Percentiles rank a stretch among this genome's conserved stretches.
Evolutionary conservation across 2,329 filamentous ascomycete genomes (phyloP).

Genomic region (Cadophora sp.): DNA sequence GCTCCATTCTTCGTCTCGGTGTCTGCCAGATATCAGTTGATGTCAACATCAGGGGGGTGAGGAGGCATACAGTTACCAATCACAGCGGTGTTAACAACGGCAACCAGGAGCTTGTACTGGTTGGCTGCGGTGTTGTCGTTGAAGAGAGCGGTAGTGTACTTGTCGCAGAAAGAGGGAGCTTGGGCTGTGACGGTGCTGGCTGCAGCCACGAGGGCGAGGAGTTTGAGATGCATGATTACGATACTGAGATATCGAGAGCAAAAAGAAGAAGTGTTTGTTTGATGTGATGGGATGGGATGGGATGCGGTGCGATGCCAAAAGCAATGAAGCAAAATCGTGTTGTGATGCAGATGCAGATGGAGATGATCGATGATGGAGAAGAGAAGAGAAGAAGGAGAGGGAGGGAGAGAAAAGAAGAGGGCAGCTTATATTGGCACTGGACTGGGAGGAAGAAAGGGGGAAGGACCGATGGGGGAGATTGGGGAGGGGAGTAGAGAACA

Average conservation of each 20-base stretch:
- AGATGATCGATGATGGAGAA: not conserved
- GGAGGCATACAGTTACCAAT: conserved; percentile 62
- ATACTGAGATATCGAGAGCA: conserved; percentile 21
- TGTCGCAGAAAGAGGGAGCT: conserved; percentile 64
- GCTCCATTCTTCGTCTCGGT: conserved; percentile 60
- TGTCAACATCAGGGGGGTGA: not conserved
- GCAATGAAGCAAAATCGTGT: conserved; percentile 17
- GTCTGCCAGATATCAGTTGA: conserved; percentile 47
- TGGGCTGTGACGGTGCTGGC: conserved; percentile 44
- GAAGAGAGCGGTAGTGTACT: conserved; percentile 66
- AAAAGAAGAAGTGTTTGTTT: conserved; percentile 6
- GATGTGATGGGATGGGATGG: conserved; percentile 7
- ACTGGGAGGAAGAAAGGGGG: not conserved
- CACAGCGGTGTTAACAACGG: conserved; percentile 67
- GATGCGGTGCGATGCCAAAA: conserved; percentile 5
- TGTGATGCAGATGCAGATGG: conserved; percentile 11
- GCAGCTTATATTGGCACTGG: not conserved
- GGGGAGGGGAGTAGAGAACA: not conserved
- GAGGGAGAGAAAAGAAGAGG: not conserved
- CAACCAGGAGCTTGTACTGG: conserved; percentile 61
- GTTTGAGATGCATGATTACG: conserved; percentile 39
- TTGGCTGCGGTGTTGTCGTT: conserved; percentile 65
- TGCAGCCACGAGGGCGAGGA: conserved; percentile 30
- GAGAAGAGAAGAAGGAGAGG: conserved; percentile 9
- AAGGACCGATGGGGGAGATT: not conserved